These are phyloP conservation scores for Marasmius tenuissimus DNA, from an alignment of 1,284 basidiomycete species.

Conservation along the genomic window DNA sequence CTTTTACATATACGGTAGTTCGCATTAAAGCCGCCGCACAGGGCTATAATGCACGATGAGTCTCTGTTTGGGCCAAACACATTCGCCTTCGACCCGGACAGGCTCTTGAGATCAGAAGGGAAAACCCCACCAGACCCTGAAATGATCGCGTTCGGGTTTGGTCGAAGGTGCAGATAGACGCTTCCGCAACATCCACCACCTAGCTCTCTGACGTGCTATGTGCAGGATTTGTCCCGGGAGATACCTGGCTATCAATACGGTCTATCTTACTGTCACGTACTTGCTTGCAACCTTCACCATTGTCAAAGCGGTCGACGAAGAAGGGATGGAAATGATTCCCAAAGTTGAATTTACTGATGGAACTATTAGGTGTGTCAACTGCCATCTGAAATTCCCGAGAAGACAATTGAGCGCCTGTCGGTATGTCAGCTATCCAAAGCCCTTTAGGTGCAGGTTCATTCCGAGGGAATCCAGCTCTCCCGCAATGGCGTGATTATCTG, in stretches of 20 bases:
- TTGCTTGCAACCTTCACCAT: not conserved
- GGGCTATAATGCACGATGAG: not conserved
- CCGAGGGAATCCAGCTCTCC: not conserved
- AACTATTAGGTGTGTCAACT: not conserved
- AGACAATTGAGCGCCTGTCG: not conserved
- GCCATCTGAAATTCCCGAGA: not conserved
- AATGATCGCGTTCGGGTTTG: not conserved
- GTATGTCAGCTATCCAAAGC: not conserved
- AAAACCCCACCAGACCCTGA: not conserved
- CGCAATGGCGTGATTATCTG: too few relatives aligned
- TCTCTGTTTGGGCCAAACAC: not conserved
- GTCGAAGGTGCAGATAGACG: not conserved
- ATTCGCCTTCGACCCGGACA: not conserved
- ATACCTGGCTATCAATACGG: not conserved
- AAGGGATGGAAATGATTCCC: not conserved
- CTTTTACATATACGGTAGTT: not conserved
- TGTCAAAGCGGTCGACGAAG: not conserved
- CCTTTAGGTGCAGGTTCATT: not conserved
- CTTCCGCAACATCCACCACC: too few relatives aligned
- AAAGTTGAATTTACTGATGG: not conserved
- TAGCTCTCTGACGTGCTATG: too few relatives aligned
- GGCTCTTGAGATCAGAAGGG: not conserved
- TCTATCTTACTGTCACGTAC: not conserved
- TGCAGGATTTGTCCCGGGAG: not conserved
- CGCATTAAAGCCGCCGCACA: not conserved